A percentile compares a stretch with the other conserved stretches of the same genome.
These are phyloP conservation scores for Penicillium sp. DNA, from an alignment of 2,329 filamentous ascomycete genomes.

Conservation along the genomic window DNA sequence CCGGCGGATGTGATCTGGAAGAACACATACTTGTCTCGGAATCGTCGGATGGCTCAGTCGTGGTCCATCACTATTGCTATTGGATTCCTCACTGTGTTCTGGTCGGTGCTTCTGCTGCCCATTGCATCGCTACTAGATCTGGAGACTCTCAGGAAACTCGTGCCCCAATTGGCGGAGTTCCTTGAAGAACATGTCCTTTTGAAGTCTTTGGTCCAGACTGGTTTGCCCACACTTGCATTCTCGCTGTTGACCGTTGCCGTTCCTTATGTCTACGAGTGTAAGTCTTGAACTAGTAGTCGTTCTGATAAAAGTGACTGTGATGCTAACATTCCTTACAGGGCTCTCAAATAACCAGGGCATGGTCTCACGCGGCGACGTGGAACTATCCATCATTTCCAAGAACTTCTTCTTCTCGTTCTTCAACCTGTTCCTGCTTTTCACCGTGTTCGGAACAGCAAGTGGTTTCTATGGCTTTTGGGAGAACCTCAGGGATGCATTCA, in stretches of 20 bases:
- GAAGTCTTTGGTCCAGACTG: constrained; percentile 79
- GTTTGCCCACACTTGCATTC: constrained; percentile 79
- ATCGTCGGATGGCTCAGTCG: constrained; percentile 71
- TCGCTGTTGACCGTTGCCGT: constrained; percentile 87
- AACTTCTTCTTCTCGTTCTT: constrained; percentile 99
- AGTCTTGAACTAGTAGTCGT: constrained; percentile 25
- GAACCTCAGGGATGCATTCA: constrained; percentile 69
- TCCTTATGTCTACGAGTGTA: constrained; percentile 90
- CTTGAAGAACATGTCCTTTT: constrained; percentile 70
- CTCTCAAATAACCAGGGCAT: constrained; percentile 90
- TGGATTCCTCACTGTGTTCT: constrained; percentile 79
- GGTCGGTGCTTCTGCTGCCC: constrained; percentile 78
- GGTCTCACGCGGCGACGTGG: constrained; percentile 91
- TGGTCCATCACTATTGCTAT: constrained; percentile 87
- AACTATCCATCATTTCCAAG: constrained; percentile 93
- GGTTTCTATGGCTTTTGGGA: constrained; percentile 69
- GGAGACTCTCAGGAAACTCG: constrained; percentile 73
- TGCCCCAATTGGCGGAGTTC: constrained; percentile 68
- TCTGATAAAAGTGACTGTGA: background rate
- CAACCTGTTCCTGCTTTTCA: constrained; percentile 96
- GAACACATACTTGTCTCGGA: constrained; percentile 82
- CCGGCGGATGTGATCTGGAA: constrained; percentile 93
- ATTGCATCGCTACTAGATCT: constrained; percentile 79
- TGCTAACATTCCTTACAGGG: constrained; percentile 42
- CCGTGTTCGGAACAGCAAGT: constrained; percentile 77